A percentile compares a stretch with the other conserved stretches of the same genome.
Conservation (phyloP, 768 basidiomycete genomes). For the Macrolepiota fuliginosa region DNA sequence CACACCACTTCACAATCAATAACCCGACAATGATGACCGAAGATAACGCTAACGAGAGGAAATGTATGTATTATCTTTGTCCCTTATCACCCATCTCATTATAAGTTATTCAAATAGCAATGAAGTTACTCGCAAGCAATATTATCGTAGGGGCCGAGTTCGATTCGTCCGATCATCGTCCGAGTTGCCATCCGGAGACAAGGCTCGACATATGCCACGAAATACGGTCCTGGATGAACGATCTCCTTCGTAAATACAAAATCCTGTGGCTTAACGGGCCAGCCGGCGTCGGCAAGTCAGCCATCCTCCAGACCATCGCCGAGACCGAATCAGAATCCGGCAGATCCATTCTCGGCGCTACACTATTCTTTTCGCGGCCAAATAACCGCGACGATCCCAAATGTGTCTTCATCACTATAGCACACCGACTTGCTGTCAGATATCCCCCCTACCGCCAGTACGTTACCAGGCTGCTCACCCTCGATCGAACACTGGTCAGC, state of each 20-base stretch:
- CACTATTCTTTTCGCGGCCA: background rate
- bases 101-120: no score
- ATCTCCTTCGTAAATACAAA: background rate
- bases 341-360: slow-evolving; percentile 2
- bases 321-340: background rate
- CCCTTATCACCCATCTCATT: no score
- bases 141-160: background rate
- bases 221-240: background rate
- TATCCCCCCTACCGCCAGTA: background rate
- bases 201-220: background rate
- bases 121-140: no score
- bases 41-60: no score
- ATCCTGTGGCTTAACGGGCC: background rate
- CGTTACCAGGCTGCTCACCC: background rate
- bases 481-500: background rate
- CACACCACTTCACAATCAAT: no score
- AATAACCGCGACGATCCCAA: background rate
- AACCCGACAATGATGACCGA: no score
- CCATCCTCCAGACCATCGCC: background rate
- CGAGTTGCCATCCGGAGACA: background rate
- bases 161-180: background rate
- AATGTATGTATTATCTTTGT: no score
- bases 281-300: background rate
- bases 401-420: background rate
- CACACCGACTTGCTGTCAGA: background rate